phyloP scores from a whole-genome alignment of 148 eudicot species.

The Cornus suecica region DNA sequence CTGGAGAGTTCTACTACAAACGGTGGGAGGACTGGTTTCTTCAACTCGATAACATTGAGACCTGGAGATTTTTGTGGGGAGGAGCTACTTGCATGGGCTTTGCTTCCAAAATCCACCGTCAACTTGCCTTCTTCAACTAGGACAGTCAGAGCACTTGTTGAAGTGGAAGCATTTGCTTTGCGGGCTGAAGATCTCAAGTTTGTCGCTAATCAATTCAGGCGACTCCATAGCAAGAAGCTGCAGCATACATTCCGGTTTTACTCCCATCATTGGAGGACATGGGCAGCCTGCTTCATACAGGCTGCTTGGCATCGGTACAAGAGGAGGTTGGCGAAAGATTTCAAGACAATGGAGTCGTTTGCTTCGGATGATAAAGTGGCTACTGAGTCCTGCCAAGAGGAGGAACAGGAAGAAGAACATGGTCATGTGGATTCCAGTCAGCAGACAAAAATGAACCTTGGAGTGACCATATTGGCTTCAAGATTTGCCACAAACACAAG shows the following conservation, averaged over 20 bases:
- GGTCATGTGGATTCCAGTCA: slow-evolving; percentile 5
- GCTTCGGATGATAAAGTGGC: slow-evolving; percentile 33
- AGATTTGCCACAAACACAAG: slow-evolving; percentile 75
- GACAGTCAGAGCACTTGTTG: slow-evolving; percentile 68
- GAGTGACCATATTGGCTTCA: slow-evolving; percentile 68
- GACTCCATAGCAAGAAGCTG: slow-evolving; percentile 83
- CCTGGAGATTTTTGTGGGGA: slow-evolving; percentile 92
- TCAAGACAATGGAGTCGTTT: slow-evolving; percentile 52
- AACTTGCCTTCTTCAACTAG: slow-evolving; percentile 80
- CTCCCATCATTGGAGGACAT: slow-evolving; percentile 91
- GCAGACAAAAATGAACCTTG: slow-evolving; percentile 33
- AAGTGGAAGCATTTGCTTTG: slow-evolving; percentile 80
- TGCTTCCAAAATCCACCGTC: slow-evolving; percentile 64
- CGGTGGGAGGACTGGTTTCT: slow-evolving; percentile 87
- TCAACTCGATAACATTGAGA: slow-evolving; percentile 56
- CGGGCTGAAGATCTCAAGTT: slow-evolving; percentile 80
- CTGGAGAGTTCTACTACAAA: slow-evolving; percentile 83
- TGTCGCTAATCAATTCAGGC: slow-evolving; percentile 75
- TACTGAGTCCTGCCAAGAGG: slow-evolving; percentile 34
- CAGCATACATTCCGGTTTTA: slow-evolving; percentile 82
- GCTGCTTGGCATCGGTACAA: slow-evolving; percentile 80
- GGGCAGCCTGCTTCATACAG: slow-evolving; percentile 90
- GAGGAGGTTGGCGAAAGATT: slow-evolving; percentile 55
- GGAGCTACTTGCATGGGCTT: slow-evolving; percentile 80
- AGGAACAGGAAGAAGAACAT: slow-evolving; percentile 18